phyloP scores from a whole-genome alignment of 352 stramenopile genomes.

The Globisporangium irregulare region DNA sequence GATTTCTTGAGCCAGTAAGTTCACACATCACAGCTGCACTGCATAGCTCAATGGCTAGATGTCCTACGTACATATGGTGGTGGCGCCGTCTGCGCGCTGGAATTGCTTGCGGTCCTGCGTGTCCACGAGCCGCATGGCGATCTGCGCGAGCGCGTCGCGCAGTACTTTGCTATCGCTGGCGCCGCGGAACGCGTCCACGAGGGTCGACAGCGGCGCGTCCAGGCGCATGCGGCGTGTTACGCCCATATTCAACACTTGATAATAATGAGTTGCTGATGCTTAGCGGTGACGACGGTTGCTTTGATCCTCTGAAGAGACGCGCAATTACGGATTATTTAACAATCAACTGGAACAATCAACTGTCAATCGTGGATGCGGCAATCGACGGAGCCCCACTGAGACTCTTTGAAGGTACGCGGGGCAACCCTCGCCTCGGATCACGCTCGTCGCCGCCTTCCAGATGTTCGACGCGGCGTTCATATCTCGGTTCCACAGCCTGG shows the following conservation, averaged over 20 bases:
- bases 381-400: too few species aligned
- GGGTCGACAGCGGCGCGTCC: constrained; percentile 30
- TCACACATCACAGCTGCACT: not conserved
- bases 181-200: constrained; percentile 45
- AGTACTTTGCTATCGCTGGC: constrained; percentile 25
- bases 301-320: too few species aligned
- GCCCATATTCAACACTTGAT: not conserved
- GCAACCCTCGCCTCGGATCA: too few species aligned
- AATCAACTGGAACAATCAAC: too few species aligned
- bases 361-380: too few species aligned
- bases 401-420: too few species aligned
- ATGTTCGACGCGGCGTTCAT: too few species aligned
- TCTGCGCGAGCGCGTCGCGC: constrained; percentile 43
- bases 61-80: constrained; percentile 33
- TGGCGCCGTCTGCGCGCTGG: constrained; percentile 48
- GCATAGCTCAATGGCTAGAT: not conserved
- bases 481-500: too few species aligned
- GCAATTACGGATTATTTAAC: too few species aligned
- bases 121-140: constrained; percentile 58
- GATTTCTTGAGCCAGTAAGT: not conserved
- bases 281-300: too few species aligned
- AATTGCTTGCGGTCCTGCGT: constrained; percentile 53
- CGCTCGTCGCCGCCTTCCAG: too few species aligned
- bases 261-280: too few species aligned
- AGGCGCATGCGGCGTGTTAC: constrained; percentile 19